Evolutionary conservation across 805 yeast species (phyloP).

Genomic region (Wickerhamia fluorescens): DNA sequence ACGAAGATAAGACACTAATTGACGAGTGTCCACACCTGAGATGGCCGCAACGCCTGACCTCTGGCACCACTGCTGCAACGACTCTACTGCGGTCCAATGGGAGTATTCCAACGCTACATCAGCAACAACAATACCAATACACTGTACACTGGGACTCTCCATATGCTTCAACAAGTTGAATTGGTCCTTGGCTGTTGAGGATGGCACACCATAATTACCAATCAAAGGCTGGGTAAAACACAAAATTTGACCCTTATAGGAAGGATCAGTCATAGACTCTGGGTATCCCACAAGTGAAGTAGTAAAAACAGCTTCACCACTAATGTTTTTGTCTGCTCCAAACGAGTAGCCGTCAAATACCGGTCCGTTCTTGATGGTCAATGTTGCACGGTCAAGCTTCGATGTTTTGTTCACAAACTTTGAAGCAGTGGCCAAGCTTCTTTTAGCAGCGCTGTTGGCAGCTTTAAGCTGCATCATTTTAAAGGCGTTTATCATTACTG

Average conservation of each 20-base stretch:
- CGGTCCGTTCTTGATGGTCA: conserved; percentile 89
- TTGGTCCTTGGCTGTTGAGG: conserved; percentile 71
- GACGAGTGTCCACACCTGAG: conserved; percentile 96
- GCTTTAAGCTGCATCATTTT: conserved; percentile 9
- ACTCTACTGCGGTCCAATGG: conserved; percentile 99
- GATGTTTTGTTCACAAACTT: conserved; percentile 29
- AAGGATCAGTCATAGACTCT: conserved; percentile 98
- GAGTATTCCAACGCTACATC: conserved; percentile 93
- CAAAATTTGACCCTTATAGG: conserved; percentile 93
- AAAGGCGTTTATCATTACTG: conserved; percentile 6
- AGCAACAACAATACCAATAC: conserved; percentile 93
- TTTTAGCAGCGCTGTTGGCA: no score
- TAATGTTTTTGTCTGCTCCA: conserved; percentile 87
- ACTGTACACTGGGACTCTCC: conserved; percentile 87
- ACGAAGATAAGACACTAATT: conserved; percentile 84
- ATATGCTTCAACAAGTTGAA: conserved; percentile 81
- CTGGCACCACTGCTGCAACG: conserved; percentile 91
- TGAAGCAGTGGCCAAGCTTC: conserved; percentile 31
- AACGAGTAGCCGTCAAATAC: conserved; percentile 89
- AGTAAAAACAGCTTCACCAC: conserved; percentile 97
- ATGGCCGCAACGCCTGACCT: conserved; percentile 93
- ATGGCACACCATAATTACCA: conserved; percentile 98
- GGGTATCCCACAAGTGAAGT: conserved; percentile 98
- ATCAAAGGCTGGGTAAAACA: conserved; percentile 96
- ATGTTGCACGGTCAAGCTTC: conserved; percentile 71